Conservation (phyloP, 768 basidiomycete genomes). For the Mycena galericulata region DNA sequence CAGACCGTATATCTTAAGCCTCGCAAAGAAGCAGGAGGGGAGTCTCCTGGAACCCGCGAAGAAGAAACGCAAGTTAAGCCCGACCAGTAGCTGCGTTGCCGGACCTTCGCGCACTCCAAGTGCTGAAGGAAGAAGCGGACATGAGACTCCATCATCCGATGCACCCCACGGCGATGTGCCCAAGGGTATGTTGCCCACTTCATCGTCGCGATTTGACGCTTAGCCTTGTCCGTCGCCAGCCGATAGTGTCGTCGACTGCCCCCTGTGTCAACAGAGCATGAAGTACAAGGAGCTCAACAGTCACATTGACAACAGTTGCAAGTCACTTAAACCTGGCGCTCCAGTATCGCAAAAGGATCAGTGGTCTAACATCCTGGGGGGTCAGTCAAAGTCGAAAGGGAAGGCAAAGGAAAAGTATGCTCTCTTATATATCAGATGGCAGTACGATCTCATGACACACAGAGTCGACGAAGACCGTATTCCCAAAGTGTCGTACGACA, state of each 20-base stretch:
- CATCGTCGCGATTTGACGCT: neutral
- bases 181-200: constrained; percentile 5
- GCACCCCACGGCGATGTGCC: constrained; percentile 9
- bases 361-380: constrained; percentile 61
- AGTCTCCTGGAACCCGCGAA: constrained; percentile 2
- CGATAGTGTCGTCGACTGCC: constrained; percentile 64
- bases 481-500: constrained; percentile 74
- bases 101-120: constrained; percentile 30
- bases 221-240: constrained; percentile 44
- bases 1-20: constrained; percentile 58
- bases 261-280: constrained; percentile 67
- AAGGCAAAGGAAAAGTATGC: constrained; percentile 54
- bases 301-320: constrained; percentile 77
- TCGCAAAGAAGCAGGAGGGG: constrained; percentile 51
- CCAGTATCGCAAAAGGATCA: constrained; percentile 45
- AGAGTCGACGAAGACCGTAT: constrained; percentile 56
- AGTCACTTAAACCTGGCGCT: constrained; percentile 35
- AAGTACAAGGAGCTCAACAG: constrained; percentile 61
- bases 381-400: constrained; percentile 48
- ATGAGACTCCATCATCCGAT: neutral
- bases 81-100: neutral
- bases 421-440: constrained; percentile 3
- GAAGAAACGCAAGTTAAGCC: constrained; percentile 25
- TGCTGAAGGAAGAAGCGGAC: neutral
- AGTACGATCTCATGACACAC: constrained; percentile 31